Base-by-base conservation (phyloP, 148 eudicot species). In the Dysphania ambrosioides region DNA sequence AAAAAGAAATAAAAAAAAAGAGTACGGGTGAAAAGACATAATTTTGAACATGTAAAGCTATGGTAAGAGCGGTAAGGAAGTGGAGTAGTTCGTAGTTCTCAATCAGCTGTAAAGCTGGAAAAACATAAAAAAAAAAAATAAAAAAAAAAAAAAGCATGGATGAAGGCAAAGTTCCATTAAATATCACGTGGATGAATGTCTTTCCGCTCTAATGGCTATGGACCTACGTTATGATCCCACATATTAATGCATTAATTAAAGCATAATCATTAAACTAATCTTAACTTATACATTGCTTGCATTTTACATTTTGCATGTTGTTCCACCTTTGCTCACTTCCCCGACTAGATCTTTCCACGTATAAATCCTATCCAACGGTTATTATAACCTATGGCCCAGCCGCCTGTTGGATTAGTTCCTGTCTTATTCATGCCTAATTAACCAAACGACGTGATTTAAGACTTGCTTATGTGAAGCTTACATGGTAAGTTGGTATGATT, bases 141-240 rank as follows among this genome's bases (percentile, higher is more conserved):
- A 5, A 38, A 4, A 38, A 38, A 38, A 57, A 57, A 31, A 35
- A 58, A 34, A 26, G 16, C 18, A n/a, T 7, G 16, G 27, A 49
- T 32, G 70, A 49, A 64, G 49, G 77, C 71, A 26, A 74, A 74
- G 62, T 64, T 74, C 44, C 60, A 76, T 30, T 58, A 68, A 26
- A 32, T 5, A 60, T 75, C 65, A 69, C 73, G 79, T 60, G 73
- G 60, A 69, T 42, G 32, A 76, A 68, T 76, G 71, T 27, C 70
- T 69, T 76, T 59, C 58, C 59, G 60, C 42, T 68, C 31, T 76
- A 76, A 69, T 69, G 60, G 24, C 34, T 42, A 47, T 44, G 68
- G 15, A 32, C 68, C 24, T 68, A 2, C 51, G 23, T 3, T 66
- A 21, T 38, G 19, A 53, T 11, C 58, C 62, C 32, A 31, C 30